phyloP scores from a whole-genome alignment of 75 land plant genomes.

The Sequoiadendron giganteum region DNA sequence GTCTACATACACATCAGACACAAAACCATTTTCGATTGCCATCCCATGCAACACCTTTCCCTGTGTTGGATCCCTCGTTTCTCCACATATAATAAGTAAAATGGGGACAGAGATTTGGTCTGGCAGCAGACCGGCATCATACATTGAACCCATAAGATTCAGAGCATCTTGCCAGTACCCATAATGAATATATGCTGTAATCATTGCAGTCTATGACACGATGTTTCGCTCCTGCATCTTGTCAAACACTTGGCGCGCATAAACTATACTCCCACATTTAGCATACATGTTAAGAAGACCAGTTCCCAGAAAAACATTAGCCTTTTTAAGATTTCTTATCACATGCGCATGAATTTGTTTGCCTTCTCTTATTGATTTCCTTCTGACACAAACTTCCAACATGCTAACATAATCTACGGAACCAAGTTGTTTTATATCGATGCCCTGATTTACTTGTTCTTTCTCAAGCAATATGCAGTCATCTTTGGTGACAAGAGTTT shows the following conservation, averaged over 20 bases:
- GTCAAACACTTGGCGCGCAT: background rate
- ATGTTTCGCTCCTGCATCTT: background rate
- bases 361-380: background rate
- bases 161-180: background rate
- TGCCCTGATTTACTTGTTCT: background rate
- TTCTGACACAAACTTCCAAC: background rate
- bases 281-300: background rate
- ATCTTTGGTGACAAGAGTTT: background rate
- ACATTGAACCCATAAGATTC: background rate
- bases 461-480: background rate
- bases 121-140: background rate
- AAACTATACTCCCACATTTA: background rate
- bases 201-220: slow-evolving; percentile 19
- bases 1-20: slow-evolving; percentile 20
- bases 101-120: background rate
- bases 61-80: background rate
- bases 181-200: slow-evolving; percentile 7
- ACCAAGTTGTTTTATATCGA: background rate
- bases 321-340: background rate
- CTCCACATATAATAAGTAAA: background rate
- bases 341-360: background rate
- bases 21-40: background rate
- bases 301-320: background rate
- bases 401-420: background rate
- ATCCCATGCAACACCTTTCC: background rate